Evolutionary conservation across 306 rosid species (phyloP).

Genomic region (Canavalia gladiata): DNA sequence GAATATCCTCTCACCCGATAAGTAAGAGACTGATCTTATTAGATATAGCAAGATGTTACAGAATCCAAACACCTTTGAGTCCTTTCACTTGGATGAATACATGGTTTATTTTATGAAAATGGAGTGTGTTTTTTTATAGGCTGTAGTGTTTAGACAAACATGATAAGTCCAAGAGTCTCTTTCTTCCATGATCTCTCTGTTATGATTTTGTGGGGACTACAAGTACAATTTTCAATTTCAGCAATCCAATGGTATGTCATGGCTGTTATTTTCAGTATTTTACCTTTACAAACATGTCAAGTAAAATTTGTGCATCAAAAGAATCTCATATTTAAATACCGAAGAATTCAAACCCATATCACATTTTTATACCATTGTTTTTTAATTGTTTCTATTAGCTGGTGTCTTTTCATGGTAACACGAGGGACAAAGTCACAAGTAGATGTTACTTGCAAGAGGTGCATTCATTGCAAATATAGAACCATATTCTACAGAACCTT

Average conservation of each 20-base stretch:
- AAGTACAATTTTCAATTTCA: background rate
- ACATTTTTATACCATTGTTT: background rate
- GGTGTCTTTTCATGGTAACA: background rate
- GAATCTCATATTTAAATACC: background rate
- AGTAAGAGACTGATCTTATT: too few species aligned
- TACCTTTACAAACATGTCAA: background rate
- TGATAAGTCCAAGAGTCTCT: background rate
- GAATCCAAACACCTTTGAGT: background rate
- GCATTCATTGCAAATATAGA: slow-evolving; percentile 8
- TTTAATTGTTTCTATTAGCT: background rate
- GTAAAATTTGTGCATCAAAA: background rate
- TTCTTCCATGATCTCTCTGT: background rate
- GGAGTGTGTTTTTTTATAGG: background rate
- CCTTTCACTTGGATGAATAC: background rate
- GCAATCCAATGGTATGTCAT: background rate
- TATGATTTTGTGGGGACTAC: slow-evolving; percentile 19
- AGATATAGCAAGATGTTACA: too few species aligned
- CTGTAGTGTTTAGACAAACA: background rate
- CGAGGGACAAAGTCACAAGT: background rate
- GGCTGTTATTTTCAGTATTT: background rate
- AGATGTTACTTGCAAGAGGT: background rate
- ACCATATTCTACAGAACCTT: slow-evolving; percentile 36
- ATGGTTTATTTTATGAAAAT: background rate
- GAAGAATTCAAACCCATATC: background rate
- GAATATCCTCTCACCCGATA: too few species aligned